A percentile compares a stretch with the other conserved stretches of the same genome.
Conservation (phyloP, 345 rosid genomes). For the Aurinia saxatilis region DNA sequence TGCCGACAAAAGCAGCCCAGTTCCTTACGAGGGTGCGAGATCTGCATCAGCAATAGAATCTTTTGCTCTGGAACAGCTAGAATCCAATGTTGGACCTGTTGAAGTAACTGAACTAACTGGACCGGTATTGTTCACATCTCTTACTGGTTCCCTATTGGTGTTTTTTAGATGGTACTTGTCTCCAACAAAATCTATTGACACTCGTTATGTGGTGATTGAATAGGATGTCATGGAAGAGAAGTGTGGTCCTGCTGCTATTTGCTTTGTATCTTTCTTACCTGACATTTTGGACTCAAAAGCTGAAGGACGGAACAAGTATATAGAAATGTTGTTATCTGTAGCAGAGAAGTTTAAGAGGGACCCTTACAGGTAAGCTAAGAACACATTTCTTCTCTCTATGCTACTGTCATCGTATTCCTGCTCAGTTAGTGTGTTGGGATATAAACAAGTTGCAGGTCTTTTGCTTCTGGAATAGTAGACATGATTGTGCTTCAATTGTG, state of each 20-base stretch:
- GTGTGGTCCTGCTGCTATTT: constrained; percentile 89
- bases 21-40: constrained; percentile 84
- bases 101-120: constrained; percentile 84
- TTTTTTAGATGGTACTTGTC: not conserved
- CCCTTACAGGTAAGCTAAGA: constrained; percentile 59
- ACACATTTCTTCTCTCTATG: not conserved
- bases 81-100: constrained; percentile 69
- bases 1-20: constrained; percentile 73
- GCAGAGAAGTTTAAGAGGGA: constrained; percentile 83
- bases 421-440: not conserved
- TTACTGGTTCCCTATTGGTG: not conserved
- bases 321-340: constrained; percentile 61
- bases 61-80: constrained; percentile 80
- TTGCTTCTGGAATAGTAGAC: no score
- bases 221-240: constrained; percentile 86
- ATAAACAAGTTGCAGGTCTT: no score
- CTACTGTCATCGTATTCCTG: not conserved
- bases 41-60: constrained; percentile 87
- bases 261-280: constrained; percentile 90
- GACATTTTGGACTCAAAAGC: constrained; percentile 96
- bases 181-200: not conserved
- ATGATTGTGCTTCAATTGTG: no score
- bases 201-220: not conserved
- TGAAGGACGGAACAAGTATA: constrained; percentile 83
- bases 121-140: constrained; percentile 40